Conservation (phyloP, 108 stramenopile genomes). For the Aurantiochytrium sp. region DNA sequence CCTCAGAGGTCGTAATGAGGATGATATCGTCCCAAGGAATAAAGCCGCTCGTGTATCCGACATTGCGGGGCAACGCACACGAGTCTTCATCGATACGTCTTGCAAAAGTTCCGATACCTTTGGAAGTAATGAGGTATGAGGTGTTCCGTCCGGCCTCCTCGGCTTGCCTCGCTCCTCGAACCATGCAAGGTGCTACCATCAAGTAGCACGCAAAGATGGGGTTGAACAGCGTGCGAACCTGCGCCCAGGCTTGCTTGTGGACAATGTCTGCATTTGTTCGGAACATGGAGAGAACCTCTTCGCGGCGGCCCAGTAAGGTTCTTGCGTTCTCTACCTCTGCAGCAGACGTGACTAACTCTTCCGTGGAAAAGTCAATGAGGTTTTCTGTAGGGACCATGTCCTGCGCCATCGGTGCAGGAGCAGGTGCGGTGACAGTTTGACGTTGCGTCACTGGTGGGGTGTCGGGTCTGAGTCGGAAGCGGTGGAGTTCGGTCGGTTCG, state of each 20-base stretch:
- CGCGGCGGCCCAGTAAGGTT: neutral
- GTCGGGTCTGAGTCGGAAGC: no score
- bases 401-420: no score
- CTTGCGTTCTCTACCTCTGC: neutral
- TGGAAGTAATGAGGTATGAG: neutral
- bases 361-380: neutral
- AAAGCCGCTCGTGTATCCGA: neutral
- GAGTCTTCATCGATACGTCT: neutral
- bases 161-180: neutral
- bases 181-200: neutral
- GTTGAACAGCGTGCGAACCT: neutral
- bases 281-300: neutral
- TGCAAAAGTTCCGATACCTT: neutral
- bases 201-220: neutral
- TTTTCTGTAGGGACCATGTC: no score
- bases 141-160: neutral
- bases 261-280: neutral
- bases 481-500: no score
- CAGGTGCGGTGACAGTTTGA: no score
- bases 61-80: neutral
- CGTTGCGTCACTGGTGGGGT: no score
- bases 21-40: neutral
- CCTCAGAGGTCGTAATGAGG: neutral
- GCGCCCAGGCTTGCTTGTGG: neutral
- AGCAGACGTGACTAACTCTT: neutral